Percentiles rank a stretch among this genome's conserved stretches.
Conservation (phyloP, 176 grass and related monocot genomes). For the Lolium rigidum region DNA sequence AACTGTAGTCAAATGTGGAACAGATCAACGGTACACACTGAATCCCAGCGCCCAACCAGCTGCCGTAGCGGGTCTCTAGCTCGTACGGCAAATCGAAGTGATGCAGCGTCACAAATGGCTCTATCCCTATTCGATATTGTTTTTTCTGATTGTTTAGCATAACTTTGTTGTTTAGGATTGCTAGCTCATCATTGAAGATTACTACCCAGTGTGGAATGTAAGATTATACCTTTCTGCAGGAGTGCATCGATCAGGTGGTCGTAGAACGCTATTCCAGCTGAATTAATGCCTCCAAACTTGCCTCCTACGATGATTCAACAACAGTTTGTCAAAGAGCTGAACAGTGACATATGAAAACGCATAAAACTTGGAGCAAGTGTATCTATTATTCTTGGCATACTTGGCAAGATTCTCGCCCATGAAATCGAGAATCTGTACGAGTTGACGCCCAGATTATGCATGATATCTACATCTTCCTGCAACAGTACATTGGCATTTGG, state of each 20-base stretch:
- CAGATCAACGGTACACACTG: neutral
- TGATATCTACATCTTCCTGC: too few species aligned
- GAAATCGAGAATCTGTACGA: too few species aligned
- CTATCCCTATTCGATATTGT: too few species aligned
- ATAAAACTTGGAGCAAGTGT: neutral
- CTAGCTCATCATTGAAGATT: neutral
- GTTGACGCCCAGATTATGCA: too few species aligned
- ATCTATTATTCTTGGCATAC: neutral
- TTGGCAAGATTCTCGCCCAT: neutral
- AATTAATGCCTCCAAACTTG: conserved; percentile 37
- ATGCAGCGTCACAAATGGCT: too few species aligned
- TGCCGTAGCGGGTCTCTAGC: too few species aligned
- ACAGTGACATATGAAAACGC: neutral
- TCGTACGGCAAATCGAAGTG: too few species aligned
- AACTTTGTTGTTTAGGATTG: too few species aligned
- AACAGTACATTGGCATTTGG: too few species aligned
- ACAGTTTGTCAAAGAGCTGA: neutral
- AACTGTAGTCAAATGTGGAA: too few species aligned
- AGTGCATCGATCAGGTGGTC: conserved; percentile 54
- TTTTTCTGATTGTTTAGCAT: too few species aligned
- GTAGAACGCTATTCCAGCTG: conserved; percentile 39
- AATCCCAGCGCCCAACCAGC: too few species aligned
- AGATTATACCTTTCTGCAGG: conserved; percentile 43
- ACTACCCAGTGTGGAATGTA: neutral
- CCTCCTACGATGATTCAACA: conserved; percentile 35